Conservation (phyloP, 352 stramenopile genomes). For the Elongisporangium undulatum region DNA sequence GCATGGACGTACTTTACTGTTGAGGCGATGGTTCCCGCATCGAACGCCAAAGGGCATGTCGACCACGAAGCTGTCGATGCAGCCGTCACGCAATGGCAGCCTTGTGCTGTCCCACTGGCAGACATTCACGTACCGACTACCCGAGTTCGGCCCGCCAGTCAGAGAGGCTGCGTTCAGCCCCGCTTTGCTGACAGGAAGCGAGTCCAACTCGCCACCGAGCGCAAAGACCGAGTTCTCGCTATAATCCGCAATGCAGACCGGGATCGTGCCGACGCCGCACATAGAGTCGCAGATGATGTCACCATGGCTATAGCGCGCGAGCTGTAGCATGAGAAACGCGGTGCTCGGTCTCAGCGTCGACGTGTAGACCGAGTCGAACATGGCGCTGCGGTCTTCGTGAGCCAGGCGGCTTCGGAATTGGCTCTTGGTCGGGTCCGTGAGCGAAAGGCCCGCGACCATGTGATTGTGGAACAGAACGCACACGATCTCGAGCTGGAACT, state of each 20-base stretch:
- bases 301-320: constrained; percentile 47
- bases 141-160: neutral
- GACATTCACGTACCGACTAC: constrained; percentile 30
- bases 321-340: constrained; percentile 67
- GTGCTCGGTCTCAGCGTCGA: constrained; percentile 77
- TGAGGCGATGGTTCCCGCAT: constrained; percentile 62
- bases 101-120: constrained; percentile 59
- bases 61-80: constrained; percentile 63
- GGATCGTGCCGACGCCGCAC: constrained; percentile 78
- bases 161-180: constrained; percentile 30
- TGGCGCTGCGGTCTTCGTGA: constrained; percentile 53
- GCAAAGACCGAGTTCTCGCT: constrained; percentile 47
- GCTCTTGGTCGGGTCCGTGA: constrained; percentile 48
- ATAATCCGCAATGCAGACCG: constrained; percentile 51
- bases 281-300: constrained; percentile 78
- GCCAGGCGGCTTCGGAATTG: constrained; percentile 68
- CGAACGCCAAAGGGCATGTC: constrained; percentile 79
- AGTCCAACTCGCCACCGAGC: constrained; percentile 63
- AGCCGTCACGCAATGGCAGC: constrained; percentile 46
- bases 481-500: constrained; percentile 73
- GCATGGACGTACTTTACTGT: constrained; percentile 45
- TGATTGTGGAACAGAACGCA: constrained; percentile 71
- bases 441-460: constrained; percentile 58
- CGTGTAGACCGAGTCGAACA: constrained; percentile 60
- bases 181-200: constrained; percentile 45